Base-by-base conservation (phyloP, 148 eudicot genomes). In the Gaultheria prostrata region DNA sequence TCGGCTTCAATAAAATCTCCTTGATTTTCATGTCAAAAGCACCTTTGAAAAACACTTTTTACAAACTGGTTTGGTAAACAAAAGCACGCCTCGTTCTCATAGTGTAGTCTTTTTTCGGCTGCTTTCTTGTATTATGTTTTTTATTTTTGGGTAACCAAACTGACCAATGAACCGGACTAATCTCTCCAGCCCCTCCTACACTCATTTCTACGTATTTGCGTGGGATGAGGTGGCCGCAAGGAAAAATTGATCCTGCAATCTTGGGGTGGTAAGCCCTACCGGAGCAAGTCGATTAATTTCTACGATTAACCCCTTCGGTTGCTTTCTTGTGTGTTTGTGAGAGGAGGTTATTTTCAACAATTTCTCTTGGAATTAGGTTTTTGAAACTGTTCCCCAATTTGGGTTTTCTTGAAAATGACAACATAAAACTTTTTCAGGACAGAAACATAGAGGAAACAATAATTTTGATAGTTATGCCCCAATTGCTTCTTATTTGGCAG, bases 401-500 rank as follows among this genome's bases (percentile, higher is more conserved):
- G 72, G 72, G 39, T 67, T 67, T 67, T 67, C 35, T 67, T 13
- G 18, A 67, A 67, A 67, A 67, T 28, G 4, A 53, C 15, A 53
- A 50, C 53, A 50, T 10, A 50, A 50, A 0, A 13, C 53, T 50
- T 56, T 56, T n/a, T n/a, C n/a, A n/a, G 4, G 5, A 2, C 43
- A 39, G 43, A 39, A 39, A 39, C 43, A 39, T 3, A 39, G 43
- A 39, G 43, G 43, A 39, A 39, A 39, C 43, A 39, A 54, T 4
- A 18, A 54, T 54, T 59, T 59, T 59, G 6, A 20, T 21, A 57
- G 10, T 12, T 53, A 21, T 18, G 24, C 65, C 65, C n/a, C 65
- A 59, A 59, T 63, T 85, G 61, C 51, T 10, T 8, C 43, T 14
- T 76, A 45, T 30, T 56, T 26, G n/a, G 13, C 84, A 80, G 79